A percentile compares a stretch with the other conserved stretches of the same genome.
These are phyloP conservation scores for Anethum foeniculum DNA, from an alignment of 140 eudicot genomes.

Conservation along the genomic window DNA sequence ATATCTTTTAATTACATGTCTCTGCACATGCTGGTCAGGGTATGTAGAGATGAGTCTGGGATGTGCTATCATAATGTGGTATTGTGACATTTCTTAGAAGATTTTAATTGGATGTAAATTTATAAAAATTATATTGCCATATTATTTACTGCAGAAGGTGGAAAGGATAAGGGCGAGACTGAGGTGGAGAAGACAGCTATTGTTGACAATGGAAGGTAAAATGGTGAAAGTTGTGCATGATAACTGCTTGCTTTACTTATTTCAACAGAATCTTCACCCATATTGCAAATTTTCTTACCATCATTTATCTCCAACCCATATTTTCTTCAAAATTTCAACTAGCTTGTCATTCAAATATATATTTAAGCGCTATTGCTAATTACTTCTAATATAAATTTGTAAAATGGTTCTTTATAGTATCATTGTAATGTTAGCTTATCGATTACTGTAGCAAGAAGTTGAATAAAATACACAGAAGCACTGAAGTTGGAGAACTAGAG, in stretches of 20 bases:
- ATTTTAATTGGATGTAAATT: background rate
- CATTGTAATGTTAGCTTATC: background rate
- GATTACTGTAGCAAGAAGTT: background rate
- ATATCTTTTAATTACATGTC: background rate
- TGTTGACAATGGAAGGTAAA: conserved; percentile 55
- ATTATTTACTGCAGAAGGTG: conserved; percentile 42
- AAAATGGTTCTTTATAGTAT: no score
- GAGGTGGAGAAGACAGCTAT: conserved; percentile 23
- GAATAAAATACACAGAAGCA: background rate
- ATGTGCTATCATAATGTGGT: background rate
- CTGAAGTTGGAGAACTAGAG: background rate
- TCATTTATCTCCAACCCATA: background rate
- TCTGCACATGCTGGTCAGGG: background rate
- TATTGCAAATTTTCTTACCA: background rate
- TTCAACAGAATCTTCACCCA: background rate
- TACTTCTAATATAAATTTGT: background rate
- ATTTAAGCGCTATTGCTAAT: background rate
- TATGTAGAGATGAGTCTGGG: background rate
- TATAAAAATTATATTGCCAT: background rate
- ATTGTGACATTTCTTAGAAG: background rate
- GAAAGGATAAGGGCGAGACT: conserved; percentile 29
- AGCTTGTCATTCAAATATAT: no score
- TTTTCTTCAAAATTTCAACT: background rate
- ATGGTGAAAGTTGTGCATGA: conserved; percentile 19
- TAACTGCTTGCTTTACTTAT: background rate